Base-by-base conservation (phyloP, 352 stramenopile genomes). In the Elongisporangium undulatum region DNA sequence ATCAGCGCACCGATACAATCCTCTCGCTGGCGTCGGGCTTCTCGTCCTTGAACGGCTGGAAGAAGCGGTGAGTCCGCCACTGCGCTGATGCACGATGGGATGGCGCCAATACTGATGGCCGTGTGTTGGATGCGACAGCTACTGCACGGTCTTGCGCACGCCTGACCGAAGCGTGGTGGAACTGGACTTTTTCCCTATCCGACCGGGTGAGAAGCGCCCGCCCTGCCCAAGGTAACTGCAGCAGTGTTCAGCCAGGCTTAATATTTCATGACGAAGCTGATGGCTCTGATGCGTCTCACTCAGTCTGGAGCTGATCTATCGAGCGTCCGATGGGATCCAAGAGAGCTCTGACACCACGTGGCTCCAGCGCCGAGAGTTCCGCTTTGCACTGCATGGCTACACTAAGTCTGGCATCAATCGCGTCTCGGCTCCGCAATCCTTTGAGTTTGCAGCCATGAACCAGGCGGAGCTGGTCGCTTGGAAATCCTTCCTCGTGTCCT, bases 151-250 rank as follows among this genome's bases (percentile, higher is more conserved):
- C 13, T 69, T 95, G 20, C 71, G 72, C 21, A 91, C 84, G 21
- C 63, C 67, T 3, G 68, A 83, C 20, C 51, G 45, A 9, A 72
- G 79, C 49, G 69, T 90, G 4, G 71, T 92, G 10, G 86, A 95
- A 70, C 88, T 95, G 20, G 77, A 93, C 57, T 55, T 95, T 16
- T 95, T 94, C 56, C 68, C 71, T 16, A 92, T 94, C 82, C 86
- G 76, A 15, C 73, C 72, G 13, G 85, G 85, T 21, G 85, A 94
- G 62, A 75, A 80, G 55, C 85, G 85, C 1, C 82, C 85, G 5
- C 72, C 80, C 7, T 82, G 81, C 26, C 82, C 85, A 8, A 77
- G 64, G 78, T 92, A 63, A 48, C 55, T 54, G 49, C 51, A n/a
- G n/a, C n/a, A n/a, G n/a, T n/a, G n/a, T n/a, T n/a, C n/a, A n/a